These are phyloP conservation scores for Craterostigma plantagineum DNA, from an alignment of 257 asterid genomes.

Conservation along the genomic window DNA sequence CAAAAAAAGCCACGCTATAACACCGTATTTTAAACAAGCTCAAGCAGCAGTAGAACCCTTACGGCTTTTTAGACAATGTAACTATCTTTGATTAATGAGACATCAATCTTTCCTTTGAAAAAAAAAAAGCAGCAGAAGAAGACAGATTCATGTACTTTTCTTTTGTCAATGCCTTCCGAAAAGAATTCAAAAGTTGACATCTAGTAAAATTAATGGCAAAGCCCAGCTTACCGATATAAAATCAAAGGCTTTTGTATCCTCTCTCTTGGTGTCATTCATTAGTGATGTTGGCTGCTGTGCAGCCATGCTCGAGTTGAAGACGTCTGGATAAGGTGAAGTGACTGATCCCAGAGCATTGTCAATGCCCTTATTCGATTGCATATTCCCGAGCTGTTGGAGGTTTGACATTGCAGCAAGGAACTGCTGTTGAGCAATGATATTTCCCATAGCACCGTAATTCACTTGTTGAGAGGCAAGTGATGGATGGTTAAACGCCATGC, in stretches of 20 bases:
- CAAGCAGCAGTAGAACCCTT: neutral
- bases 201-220: constrained; percentile 7
- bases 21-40: constrained; percentile 2
- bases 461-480: constrained; percentile 46
- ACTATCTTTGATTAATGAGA: no score
- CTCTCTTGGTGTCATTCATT: constrained; percentile 65
- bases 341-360: constrained; percentile 28
- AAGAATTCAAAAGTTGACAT: neutral
- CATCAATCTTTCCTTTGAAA: no score
- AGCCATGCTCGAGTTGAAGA: constrained; percentile 55
- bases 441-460: constrained; percentile 46
- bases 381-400: constrained; percentile 64
- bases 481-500: constrained; percentile 42
- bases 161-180: no score
- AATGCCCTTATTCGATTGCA: constrained; percentile 24
- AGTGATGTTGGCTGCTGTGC: constrained; percentile 62
- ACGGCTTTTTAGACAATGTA: no score
- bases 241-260: constrained; percentile 82
- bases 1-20: constrained; percentile 10
- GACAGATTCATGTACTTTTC: no score
- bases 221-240: constrained; percentile 68
- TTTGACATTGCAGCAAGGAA: constrained; percentile 73
- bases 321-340: constrained; percentile 61
- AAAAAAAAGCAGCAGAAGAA: no score
- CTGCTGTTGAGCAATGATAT: constrained; percentile 67